Percentiles rank a stretch among this genome's conserved stretches.
These are phyloP conservation scores for Phytophthora niederhauseri DNA, from an alignment of 352 stramenopile genomes.

Conservation along the genomic window DNA sequence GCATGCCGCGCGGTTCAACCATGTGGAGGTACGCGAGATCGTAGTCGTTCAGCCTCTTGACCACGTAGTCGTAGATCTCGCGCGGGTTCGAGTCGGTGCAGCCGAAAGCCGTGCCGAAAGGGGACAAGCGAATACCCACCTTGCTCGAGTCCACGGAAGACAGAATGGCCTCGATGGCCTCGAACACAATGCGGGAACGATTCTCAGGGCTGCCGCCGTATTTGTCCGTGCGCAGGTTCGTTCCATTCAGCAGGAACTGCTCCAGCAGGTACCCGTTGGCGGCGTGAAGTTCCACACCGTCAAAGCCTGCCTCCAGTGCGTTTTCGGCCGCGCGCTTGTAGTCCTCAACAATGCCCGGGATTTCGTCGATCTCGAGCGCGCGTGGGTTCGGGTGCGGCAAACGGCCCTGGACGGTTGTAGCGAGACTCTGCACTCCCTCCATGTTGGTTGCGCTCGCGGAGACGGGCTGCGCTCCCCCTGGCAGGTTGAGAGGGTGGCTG, in stretches of 20 bases:
- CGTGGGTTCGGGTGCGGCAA: conserved; percentile 53
- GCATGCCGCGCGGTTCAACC: conserved; percentile 47
- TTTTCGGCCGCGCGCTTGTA: conserved; percentile 40
- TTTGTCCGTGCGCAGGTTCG: conserved; percentile 69
- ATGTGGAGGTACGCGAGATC: conserved; percentile 60
- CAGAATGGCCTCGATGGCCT: conserved; percentile 60
- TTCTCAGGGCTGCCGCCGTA: conserved; percentile 80
- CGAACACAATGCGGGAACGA: conserved; percentile 69
- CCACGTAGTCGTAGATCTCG: conserved; percentile 46
- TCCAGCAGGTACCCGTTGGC: conserved; percentile 94
- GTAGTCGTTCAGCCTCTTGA: conserved; percentile 43
- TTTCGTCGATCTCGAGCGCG: conserved; percentile 73
- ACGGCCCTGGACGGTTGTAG: conserved; percentile 41
- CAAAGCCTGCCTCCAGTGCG: conserved; percentile 85
- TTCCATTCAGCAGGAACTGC: conserved; percentile 78
- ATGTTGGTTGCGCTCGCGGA: conserved; percentile 46
- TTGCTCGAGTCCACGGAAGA: conserved; percentile 37
- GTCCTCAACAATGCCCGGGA: conserved; percentile 45
- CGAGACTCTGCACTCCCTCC: conserved; percentile 34
- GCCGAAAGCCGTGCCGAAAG: conserved; percentile 44
- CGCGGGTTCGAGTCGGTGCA: conserved; percentile 48
- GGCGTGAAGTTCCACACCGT: conserved; percentile 90
- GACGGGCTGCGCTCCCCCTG: conserved; percentile 50
- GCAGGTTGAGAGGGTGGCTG: conserved; percentile 60
- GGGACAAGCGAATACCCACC: conserved; percentile 44